A percentile compares a stretch with the other conserved stretches of the same genome.
Evolutionary conservation across 805 yeast genomes (phyloP).

Genomic region (Schwanniomyces vanrijiae): DNA sequence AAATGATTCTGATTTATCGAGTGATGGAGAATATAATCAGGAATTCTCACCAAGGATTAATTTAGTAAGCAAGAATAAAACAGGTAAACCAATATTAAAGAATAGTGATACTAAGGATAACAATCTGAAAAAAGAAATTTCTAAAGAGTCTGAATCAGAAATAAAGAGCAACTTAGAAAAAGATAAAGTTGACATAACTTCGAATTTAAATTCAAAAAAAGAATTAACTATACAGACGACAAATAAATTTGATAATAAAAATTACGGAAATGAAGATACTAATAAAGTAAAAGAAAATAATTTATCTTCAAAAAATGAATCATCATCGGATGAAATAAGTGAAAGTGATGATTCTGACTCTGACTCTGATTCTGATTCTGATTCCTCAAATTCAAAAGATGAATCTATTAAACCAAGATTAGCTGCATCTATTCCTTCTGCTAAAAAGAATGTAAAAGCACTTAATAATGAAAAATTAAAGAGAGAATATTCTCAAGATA

Average conservation of each 20-base stretch:
- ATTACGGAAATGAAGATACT: not conserved
- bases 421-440: constrained; percentile 8
- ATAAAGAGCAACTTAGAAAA: not conserved
- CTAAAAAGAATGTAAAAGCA: not conserved
- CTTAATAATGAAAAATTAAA: not conserved
- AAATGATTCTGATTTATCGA: not conserved
- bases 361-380: constrained; percentile 10
- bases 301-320: not conserved
- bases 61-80: not conserved
- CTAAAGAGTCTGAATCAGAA: not conserved
- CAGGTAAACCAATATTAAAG: not conserved
- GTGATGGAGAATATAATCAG: not conserved
- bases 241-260: not conserved
- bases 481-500: not conserved
- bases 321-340: not conserved
- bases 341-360: not conserved
- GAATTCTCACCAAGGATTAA: constrained; percentile 2
- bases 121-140: too few species aligned
- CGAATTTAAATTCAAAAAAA: not conserved
- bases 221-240: not conserved
- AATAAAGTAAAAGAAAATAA: not conserved
- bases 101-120: not conserved
- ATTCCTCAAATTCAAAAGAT: constrained; percentile 5
- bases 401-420: constrained; percentile 8
- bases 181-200: not conserved